Base-by-base conservation (phyloP, 2,329 filamentous ascomycete species). In the Colletotrichum nymphaeae region DNA sequence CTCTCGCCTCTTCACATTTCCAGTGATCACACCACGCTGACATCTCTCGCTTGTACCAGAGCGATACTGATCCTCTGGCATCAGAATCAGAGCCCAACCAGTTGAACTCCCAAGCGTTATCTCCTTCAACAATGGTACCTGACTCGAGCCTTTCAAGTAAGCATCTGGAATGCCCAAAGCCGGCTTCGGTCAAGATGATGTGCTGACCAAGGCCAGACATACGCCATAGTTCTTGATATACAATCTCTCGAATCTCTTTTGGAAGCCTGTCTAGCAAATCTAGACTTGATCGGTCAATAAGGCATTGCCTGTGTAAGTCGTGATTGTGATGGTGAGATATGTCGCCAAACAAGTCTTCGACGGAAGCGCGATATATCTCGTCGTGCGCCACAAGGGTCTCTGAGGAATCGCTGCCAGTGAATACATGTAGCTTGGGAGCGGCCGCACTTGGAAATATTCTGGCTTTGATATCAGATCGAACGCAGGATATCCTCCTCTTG, bases 11-110 rank as follows among this genome's bases (percentile, higher is more conserved):
- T 8, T 73, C 60, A n/a, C 66, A 73, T 56, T 53, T 69, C 70
- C 66, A 73, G 32, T 70, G 70, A 37, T 73, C 70, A 9, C 70
- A 69, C 67, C 70, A 73, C 0, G 53, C 56, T 32, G 70, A 73
- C 55, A 65, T 73, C 60, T 73, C 67, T 5, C 70, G 70, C 53
- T 64, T 65, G 6, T 59, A 69, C 70, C 70, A 70, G 4, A 70
- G 19, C 4, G 70, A 67, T 5, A 53, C 59, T 32, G 66, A 24
- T 3, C 70, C 70, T 9, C 66, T 42, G 19, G 60, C 55, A 11
- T 57, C 66, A 3, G 70, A 67, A 19, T 70, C 66, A 3, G 70
- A 67, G 1, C 55, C 59, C 70, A 70, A 70, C 70, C 70, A 73
- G 32, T 56, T 70, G 0, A 49, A 64, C 35, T 56, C 70, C 70